Percentiles rank a stretch among this genome's conserved stretches.
phyloP scores from a whole-genome alignment of 176 grass and related monocot species.

The Saccharum officinarum region DNA sequence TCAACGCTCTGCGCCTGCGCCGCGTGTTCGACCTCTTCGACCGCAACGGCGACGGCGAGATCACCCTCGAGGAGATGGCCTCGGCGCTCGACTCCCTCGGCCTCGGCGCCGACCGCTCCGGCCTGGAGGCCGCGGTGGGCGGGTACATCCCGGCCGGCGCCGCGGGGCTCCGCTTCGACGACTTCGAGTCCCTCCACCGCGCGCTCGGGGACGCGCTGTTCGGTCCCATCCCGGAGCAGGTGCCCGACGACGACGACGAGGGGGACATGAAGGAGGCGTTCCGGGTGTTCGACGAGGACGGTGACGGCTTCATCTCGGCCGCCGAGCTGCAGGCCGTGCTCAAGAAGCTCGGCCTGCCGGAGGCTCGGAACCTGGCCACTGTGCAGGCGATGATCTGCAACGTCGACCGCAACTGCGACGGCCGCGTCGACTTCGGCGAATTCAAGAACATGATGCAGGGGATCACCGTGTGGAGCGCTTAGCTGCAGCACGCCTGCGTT shows the following conservation, averaged over 20 bases:
- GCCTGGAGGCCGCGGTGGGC: conserved; percentile 59
- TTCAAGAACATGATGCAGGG: conserved; percentile 99
- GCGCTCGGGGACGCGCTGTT: conserved; percentile 76
- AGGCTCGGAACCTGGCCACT: conserved; percentile 62
- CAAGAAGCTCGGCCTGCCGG: conserved; percentile 75
- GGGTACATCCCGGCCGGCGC: conserved; percentile 64
- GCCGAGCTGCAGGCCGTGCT: conserved; percentile 92
- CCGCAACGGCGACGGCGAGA: conserved; percentile 90
- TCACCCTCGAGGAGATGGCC: conserved; percentile 85
- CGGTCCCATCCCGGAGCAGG: conserved; percentile 31
- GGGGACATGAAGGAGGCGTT: conserved; percentile 97
- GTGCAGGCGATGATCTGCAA: conserved; percentile 95
- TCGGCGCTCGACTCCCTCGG: conserved; percentile 79
- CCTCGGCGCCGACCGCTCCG: conserved; percentile 64
- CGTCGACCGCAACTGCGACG: conserved; percentile 75
- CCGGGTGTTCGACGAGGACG: conserved; percentile 92
- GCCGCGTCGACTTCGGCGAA: conserved; percentile 87
- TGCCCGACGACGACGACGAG: conserved; percentile 38
- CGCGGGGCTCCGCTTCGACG: conserved; percentile 61
- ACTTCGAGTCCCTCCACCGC: conserved; percentile 89
- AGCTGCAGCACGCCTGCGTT: neutral
- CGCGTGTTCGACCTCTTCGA: conserved; percentile 97
- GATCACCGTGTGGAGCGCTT: conserved; percentile 65
- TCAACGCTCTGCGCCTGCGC: conserved; percentile 80
- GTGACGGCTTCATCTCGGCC: conserved; percentile 89